Evolutionary conservation across 2,329 filamentous ascomycete species (phyloP), one percentile per base, ranked within the genome.

Genomic region (Talaromyces sp.): DNA sequence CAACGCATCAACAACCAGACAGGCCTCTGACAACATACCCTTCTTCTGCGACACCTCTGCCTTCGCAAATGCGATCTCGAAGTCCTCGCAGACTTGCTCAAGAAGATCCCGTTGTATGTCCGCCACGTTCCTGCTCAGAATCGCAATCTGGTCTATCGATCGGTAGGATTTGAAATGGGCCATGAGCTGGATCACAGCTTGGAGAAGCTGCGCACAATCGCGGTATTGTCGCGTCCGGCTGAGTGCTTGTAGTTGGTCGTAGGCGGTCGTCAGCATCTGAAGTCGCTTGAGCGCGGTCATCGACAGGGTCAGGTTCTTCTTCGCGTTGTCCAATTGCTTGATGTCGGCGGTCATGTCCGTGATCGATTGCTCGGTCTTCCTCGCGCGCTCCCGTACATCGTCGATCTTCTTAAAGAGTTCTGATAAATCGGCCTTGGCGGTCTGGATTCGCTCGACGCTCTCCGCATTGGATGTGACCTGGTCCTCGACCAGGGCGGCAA

Each of bases 331-430:
- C 60, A 99, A 82, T 62, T 93, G 87, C 78, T 99, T 99, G 72
- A 99, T 99, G 69, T 99, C 94, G 53, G 94, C 91, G 56, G 94
- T 99, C 94, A 99, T 99, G 62, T 91, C 91, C 42, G 93, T 97
- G 69, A 99, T 99, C 61, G 92, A 89, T 71, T 91, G 88, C 75
- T 99, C 94, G 17, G 94, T 97, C 79, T 92, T 86, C 64, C 95
- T 84, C 33, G 94, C 94, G 47, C 93, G 86, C 65, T 88, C 87
- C 50, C 92, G 89, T 50, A 99, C 93, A 60, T 87, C 89, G 72
- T 97, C 93, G 71, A 99, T 97, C 77, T 95, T 96, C 66, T 86
- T 86, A 80, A 99, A 97, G 35, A 99, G 85, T 63, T 89, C 87
- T 16, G 89, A 88, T 57, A 99, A 85, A 76, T 97, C 94, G 51